phyloP scores from a whole-genome alignment of 164 flowering plant genomes.

The Buxus sempervirens region DNA sequence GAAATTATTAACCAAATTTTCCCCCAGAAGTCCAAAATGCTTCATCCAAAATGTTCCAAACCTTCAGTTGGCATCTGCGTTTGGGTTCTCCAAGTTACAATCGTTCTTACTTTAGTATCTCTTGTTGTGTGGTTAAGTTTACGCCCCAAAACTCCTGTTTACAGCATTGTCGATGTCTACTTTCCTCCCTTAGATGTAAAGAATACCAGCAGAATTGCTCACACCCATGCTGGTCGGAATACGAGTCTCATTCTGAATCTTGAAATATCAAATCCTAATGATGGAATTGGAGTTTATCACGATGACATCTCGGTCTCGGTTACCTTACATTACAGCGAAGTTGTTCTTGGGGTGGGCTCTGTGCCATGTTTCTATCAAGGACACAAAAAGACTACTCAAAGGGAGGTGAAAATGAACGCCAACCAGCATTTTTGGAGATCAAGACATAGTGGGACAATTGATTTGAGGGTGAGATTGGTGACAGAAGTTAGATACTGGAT shows the following conservation, averaged over 20 bases:
- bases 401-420: constrained; percentile 1
- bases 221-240: not conserved
- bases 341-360: constrained; percentile 7
- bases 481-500: constrained; percentile 16
- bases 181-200: constrained; percentile 3
- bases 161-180: constrained; percentile 7
- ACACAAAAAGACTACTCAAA: constrained; percentile 7
- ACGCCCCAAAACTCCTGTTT: constrained; percentile 22
- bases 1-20: not conserved
- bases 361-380: constrained; percentile 16
- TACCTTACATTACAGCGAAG: constrained; percentile 1
- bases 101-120: constrained; percentile 15
- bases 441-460: not conserved
- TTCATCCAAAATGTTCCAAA: not conserved
- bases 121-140: constrained; percentile 18
- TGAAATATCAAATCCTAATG: constrained; percentile 25
- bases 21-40: not conserved
- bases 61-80: not conserved
- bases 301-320: constrained; percentile 3
- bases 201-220: constrained; percentile 8
- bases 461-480: constrained; percentile 14
- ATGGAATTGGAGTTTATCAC: constrained; percentile 15
- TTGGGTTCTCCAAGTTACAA: constrained; percentile 23
- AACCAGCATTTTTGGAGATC: constrained; percentile 3
- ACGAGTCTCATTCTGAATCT: constrained; percentile 12